Conservation (phyloP, 1,284 basidiomycete genomes). For the Naganishia albida region DNA sequence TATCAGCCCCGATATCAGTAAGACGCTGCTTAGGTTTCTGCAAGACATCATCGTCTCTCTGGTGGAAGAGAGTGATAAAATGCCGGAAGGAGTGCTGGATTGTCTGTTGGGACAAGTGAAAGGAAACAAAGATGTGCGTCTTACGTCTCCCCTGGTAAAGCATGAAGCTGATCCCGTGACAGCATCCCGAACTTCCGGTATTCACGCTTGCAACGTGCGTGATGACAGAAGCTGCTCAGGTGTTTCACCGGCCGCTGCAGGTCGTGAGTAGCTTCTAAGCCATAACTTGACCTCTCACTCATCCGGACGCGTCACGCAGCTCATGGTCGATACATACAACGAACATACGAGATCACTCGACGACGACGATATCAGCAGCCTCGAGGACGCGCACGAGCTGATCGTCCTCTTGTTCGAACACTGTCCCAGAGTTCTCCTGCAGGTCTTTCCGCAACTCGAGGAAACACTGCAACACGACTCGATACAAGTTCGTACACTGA, state of each 20-base stretch:
- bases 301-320: background rate
- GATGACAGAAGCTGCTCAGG: constrained; percentile 78
- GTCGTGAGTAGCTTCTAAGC: constrained; percentile 53
- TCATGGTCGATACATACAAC: constrained; percentile 32
- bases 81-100: constrained; percentile 79
- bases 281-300: constrained; percentile 1
- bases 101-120: constrained; percentile 81
- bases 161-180: background rate
- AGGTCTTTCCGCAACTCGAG: constrained; percentile 89
- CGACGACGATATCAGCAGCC: constrained; percentile 60
- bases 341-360: constrained; percentile 39
- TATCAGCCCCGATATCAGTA: constrained; percentile 68
- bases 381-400: constrained; percentile 69
- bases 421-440: constrained; percentile 78
- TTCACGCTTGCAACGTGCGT: constrained; percentile 85
- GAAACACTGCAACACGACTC: constrained; percentile 79
- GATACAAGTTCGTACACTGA: constrained; percentile 69
- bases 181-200: constrained; percentile 74
- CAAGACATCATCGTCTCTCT: constrained; percentile 84
- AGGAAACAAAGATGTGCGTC: constrained; percentile 60
- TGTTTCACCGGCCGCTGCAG: constrained; percentile 83
- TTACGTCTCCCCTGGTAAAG: constrained; percentile 9
- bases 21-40: constrained; percentile 85
- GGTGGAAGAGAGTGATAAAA: constrained; percentile 76
- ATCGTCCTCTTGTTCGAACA: constrained; percentile 79